Percentiles rank a stretch among this genome's conserved stretches.
phyloP scores from a whole-genome alignment of 1,284 basidiomycete species.

The Cystobasidium sp. region DNA sequence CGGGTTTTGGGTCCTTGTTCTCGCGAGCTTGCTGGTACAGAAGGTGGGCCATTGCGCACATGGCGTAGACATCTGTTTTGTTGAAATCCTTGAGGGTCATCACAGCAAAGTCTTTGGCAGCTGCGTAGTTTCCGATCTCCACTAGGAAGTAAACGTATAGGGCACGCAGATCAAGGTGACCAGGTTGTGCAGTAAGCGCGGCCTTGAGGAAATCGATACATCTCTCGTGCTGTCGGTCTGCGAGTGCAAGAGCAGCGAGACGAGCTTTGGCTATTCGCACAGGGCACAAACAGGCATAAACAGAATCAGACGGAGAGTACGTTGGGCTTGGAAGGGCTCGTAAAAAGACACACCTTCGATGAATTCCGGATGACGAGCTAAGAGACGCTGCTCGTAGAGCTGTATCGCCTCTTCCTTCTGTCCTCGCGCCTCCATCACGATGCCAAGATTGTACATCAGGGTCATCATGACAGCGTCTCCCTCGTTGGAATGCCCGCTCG shows the following conservation, averaged over 20 bases:
- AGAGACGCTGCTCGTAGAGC: constrained; percentile 76
- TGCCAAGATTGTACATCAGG: constrained; percentile 83
- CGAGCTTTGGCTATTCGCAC: constrained; percentile 76
- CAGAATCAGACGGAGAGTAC: background rate
- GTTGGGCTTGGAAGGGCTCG: background rate
- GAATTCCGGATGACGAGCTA: constrained; percentile 87
- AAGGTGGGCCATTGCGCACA: constrained; percentile 84
- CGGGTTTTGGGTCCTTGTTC: constrained; percentile 62
- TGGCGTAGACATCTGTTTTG: constrained; percentile 83
- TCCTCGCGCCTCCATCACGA: constrained; percentile 81
- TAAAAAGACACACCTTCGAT: constrained; percentile 72
- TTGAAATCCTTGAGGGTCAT: constrained; percentile 80
- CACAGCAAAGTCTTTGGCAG: constrained; percentile 82
- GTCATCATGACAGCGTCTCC: constrained; percentile 73
- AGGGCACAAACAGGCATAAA: background rate
- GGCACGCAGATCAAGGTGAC: constrained; percentile 73
- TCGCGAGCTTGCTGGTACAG: constrained; percentile 83
- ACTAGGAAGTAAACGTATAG: constrained; percentile 85
- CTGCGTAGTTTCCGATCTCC: constrained; percentile 69
- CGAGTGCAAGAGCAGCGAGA: constrained; percentile 75
- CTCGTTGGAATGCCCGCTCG: constrained; percentile 58
- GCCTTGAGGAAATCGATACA: constrained; percentile 88
- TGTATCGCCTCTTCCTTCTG: constrained; percentile 73
- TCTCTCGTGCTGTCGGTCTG: constrained; percentile 71
- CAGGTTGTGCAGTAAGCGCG: constrained; percentile 70